phyloP scores from a whole-genome alignment of 441 rosid genomes.

The Flueggea neowawraea region DNA sequence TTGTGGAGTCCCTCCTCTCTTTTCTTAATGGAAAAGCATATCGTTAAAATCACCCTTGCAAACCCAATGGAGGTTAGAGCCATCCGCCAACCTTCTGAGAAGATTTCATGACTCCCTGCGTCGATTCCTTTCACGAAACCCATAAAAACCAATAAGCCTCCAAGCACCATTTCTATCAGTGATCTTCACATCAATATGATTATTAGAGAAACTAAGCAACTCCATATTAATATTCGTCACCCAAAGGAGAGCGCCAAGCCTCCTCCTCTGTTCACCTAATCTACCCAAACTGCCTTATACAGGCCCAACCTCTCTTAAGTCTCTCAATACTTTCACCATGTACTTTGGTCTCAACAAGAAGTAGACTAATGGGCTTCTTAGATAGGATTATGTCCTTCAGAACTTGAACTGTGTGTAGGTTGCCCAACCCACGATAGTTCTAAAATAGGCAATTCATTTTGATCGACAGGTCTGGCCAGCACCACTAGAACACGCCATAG shows the following conservation, averaged over 20 bases:
- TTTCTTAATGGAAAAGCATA: background rate
- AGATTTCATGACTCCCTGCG: background rate
- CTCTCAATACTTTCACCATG: background rate
- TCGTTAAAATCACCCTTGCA: background rate
- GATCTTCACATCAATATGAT: no score
- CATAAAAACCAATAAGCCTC: background rate
- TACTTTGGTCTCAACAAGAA: background rate
- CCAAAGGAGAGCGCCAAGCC: no score
- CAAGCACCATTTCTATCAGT: no score
- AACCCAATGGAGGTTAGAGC: background rate
- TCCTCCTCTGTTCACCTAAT: no score
- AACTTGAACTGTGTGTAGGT: background rate
- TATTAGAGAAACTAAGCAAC: no score
- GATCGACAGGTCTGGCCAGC: background rate
- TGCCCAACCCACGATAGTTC: constrained; percentile 8
- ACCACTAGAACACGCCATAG: background rate
- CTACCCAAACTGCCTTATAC: no score
- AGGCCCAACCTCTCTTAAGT: background rate
- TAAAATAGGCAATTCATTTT: background rate
- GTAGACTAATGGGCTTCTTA: background rate
- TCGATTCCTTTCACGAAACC: background rate
- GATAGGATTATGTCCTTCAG: background rate
- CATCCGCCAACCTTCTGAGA: background rate
- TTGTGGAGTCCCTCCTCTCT: background rate
- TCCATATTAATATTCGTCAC: no score